A percentile compares a stretch with the other conserved stretches of the same genome.
phyloP scores from a whole-genome alignment of 2,329 filamentous ascomycete species.

The Apiospora koreana region DNA sequence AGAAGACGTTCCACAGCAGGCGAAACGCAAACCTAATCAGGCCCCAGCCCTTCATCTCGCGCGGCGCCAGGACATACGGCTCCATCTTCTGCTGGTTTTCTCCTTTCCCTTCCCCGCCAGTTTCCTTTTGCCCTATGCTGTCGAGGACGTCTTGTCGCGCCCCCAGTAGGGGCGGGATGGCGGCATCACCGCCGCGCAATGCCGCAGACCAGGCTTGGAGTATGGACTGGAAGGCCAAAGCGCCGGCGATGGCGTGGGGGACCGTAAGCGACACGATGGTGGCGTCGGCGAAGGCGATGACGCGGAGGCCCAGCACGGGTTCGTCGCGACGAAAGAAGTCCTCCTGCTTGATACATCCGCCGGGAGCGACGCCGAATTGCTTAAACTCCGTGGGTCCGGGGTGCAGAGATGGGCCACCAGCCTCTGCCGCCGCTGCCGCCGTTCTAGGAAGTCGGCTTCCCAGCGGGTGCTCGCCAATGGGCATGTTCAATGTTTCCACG shows the following conservation, averaged over 20 bases:
- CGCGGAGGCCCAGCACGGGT: background rate
- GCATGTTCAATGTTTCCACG: background rate
- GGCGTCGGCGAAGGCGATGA: background rate
- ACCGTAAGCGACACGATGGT: background rate
- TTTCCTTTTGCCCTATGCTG: background rate
- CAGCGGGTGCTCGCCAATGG: background rate
- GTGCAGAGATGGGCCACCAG: background rate
- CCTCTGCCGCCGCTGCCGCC: background rate
- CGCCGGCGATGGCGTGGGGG: background rate
- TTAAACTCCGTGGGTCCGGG: background rate
- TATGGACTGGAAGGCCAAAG: background rate
- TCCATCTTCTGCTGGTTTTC: background rate
- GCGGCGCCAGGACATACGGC: background rate
- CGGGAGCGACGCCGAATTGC: background rate
- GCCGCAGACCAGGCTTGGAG: background rate
- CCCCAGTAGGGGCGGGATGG: background rate
- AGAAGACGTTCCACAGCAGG: background rate
- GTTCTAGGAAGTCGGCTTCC: background rate
- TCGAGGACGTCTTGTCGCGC: background rate
- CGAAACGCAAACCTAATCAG: background rate
- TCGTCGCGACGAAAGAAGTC: background rate
- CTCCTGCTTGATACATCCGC: background rate
- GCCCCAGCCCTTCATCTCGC: background rate
- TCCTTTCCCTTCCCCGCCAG: background rate
- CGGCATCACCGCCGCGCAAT: background rate